Base-by-base conservation (phyloP, 164 flowering plant species). In the Vitis riparia region DNA sequence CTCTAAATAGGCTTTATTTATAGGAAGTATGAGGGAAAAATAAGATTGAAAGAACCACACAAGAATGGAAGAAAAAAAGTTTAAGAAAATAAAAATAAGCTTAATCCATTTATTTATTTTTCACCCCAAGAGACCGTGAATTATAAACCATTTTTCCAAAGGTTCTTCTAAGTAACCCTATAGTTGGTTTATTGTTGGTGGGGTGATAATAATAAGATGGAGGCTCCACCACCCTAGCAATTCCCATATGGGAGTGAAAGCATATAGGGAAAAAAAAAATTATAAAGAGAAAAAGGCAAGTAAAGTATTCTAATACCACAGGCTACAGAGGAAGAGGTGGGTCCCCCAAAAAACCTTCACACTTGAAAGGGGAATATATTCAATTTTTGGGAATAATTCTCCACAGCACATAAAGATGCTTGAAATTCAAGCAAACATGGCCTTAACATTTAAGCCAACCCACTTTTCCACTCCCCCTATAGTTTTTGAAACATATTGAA, bases 361-460 rank as follows among this genome's bases (percentile, higher is more conserved):
- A 37, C 70, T 73, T 61, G 62, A 23, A 70, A 73, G 27, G 51
- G 71, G 88, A 84, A 86, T 86, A 86, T 82, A 84, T 86, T 82
- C 83, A 77, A 77, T 76, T 80, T 23, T 70, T 17, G 9, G 66
- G 85, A 84, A 82, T 81, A 76, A 81, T 75, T 81, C 74, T n/a
- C 64, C 15, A 44, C 17, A 75, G 78, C 79, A 81, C 69, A 73
- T 62, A 77, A 72, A 78, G 84, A 87, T 83, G 90, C 90, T 84
- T 87, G 72, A 82, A 73, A 76, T 79, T 82, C 84, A 85, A 87
- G 90, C 90, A 81, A 83, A 73, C 84, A 77, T 75, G 73, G 49
- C 74, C 81, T 67, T 66, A 69, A 73, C 62, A 53, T 71, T 71
- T 37, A 73, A 76, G 74, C 80, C 67, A 66, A 32, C 74, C 70